Conservation (phyloP, 768 basidiomycete genomes). For the Termitomyces sp. region DNA sequence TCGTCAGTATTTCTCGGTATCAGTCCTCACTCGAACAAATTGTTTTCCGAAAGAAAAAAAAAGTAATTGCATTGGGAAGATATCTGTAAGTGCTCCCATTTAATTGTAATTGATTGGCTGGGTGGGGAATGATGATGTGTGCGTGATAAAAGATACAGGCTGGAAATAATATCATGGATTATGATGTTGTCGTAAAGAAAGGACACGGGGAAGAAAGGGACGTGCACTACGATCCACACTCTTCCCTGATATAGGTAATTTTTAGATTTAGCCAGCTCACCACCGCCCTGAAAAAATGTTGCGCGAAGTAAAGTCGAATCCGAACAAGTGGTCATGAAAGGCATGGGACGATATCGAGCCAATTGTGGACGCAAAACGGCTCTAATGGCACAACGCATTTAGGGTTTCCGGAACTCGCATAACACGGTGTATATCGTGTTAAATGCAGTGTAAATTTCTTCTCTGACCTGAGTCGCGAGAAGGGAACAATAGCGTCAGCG, state of each 20-base stretch:
- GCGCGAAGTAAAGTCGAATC: background rate
- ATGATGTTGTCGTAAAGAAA: conserved; percentile 17
- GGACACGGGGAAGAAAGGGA: conserved; percentile 27
- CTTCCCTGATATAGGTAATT: conserved; percentile 20
- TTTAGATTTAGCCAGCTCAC: conserved; percentile 14
- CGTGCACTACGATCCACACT: conserved; percentile 44
- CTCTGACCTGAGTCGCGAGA: conserved; percentile 69
- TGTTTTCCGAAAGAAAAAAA: conserved; percentile 6
- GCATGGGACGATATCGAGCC: conserved; percentile 13
- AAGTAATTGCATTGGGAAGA: background rate
- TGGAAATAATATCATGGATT: conserved; percentile 22
- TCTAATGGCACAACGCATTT: conserved; percentile 14
- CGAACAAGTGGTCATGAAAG: conserved; percentile 1
- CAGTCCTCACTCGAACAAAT: background rate
- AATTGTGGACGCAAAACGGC: conserved; percentile 6
- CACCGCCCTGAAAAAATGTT: background rate
- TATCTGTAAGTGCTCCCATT: conserved; percentile 18
- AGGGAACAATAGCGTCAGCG: conserved; percentile 37
- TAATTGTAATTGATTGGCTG: conserved; percentile 18
- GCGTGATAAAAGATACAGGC: conserved; percentile 24
- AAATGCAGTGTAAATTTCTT: conserved; percentile 99
- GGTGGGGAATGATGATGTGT: conserved; percentile 34
- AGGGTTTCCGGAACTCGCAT: conserved; percentile 91
- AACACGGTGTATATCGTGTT: conserved; percentile 99
- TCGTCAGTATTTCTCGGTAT: no score